phyloP scores from a whole-genome alignment of 2,329 filamentous ascomycete genomes.

The Colletotrichum graminicola region DNA sequence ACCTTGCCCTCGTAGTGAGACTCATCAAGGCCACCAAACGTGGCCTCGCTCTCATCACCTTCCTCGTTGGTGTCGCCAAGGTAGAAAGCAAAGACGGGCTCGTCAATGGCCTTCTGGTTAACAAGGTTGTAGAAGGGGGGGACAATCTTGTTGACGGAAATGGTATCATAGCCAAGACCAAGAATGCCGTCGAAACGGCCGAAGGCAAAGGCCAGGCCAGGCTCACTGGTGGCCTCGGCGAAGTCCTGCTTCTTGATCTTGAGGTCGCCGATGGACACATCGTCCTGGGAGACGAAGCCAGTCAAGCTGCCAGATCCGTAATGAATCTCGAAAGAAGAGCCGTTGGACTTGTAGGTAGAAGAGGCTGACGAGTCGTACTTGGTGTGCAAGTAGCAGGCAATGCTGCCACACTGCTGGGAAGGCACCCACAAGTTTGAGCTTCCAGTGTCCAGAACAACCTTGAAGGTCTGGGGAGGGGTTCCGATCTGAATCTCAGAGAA shows the following conservation, averaged over 20 bases:
- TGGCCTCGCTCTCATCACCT: slow-evolving; percentile 83
- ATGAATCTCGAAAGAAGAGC: slow-evolving; percentile 89
- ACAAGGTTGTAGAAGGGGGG: slow-evolving; percentile 98
- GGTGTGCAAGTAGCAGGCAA: slow-evolving; percentile 96
- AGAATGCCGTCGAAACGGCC: slow-evolving; percentile 97
- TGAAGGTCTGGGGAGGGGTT: slow-evolving; percentile 93
- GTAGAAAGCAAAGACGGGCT: slow-evolving; percentile 97
- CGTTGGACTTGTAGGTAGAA: slow-evolving; percentile 94
- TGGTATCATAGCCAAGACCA: slow-evolving; percentile 92
- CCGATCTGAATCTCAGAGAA: slow-evolving; percentile 97
- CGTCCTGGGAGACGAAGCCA: slow-evolving; percentile 93
- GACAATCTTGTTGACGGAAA: slow-evolving; percentile 95
- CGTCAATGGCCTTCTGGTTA: slow-evolving; percentile 88
- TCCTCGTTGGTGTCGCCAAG: slow-evolving; percentile 79
- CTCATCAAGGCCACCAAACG: slow-evolving; percentile 90
- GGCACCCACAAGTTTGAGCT: slow-evolving; percentile 99
- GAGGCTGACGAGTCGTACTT: slow-evolving; percentile 96
- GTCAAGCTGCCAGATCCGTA: slow-evolving; percentile 96
- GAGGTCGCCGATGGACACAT: slow-evolving; percentile 87
- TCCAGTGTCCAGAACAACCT: slow-evolving; percentile 97
- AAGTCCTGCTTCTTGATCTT: slow-evolving; percentile 92
- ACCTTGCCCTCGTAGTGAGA: slow-evolving; percentile 86
- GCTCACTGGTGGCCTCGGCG: slow-evolving; percentile 95
- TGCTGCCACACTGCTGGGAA: slow-evolving; percentile 88
- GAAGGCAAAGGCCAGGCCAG: slow-evolving; percentile 96